A percentile compares a stretch with the other conserved stretches of the same genome.
Evolutionary conservation across 169 alveolate species (phyloP).

Genomic region (Cryptosporidium viatorum): DNA sequence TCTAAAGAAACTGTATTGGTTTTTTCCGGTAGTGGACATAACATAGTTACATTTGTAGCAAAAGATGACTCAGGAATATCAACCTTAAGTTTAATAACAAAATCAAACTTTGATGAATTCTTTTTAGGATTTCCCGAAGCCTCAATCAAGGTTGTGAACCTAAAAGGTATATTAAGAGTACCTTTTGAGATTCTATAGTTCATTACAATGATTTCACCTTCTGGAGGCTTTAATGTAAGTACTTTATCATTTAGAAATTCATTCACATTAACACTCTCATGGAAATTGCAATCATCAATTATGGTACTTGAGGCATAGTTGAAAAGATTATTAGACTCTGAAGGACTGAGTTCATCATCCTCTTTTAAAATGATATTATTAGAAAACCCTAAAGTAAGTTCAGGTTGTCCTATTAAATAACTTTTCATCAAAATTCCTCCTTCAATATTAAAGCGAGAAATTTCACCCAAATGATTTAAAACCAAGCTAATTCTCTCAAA

Average conservation of each 20-base stretch:
- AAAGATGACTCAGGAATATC: slow-evolving; percentile 88
- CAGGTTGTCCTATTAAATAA: slow-evolving; percentile 90
- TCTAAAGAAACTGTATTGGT: slow-evolving; percentile 71
- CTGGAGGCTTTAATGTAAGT: slow-evolving; percentile 93
- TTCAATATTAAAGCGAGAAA: slow-evolving; percentile 89
- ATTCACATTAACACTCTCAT: slow-evolving; percentile 92
- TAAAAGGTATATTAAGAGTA: slow-evolving; percentile 82
- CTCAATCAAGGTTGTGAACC: slow-evolving; percentile 78
- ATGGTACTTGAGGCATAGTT: slow-evolving; percentile 63
- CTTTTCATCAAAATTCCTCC: slow-evolving; percentile 93
- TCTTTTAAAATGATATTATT: slow-evolving; percentile 82
- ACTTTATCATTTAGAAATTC: slow-evolving; percentile 88
- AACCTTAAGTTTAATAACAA: slow-evolving; percentile 86
- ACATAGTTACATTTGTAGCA: slow-evolving; percentile 87
- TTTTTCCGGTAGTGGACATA: slow-evolving; percentile 87
- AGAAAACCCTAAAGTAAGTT: slow-evolving; percentile 88
- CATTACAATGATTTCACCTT: slow-evolving; percentile 96
- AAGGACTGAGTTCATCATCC: slow-evolving; percentile 33
- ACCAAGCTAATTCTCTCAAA: slow-evolving; percentile 90
- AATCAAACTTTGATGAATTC: slow-evolving; percentile 84
- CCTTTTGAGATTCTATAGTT: slow-evolving; percentile 90
- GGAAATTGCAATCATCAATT: slow-evolving; percentile 93
- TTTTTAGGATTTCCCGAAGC: slow-evolving; percentile 39
- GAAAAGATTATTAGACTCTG: neutral
- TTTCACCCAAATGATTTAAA: slow-evolving; percentile 89